These are phyloP conservation scores for Allantophomopsis lycopodina DNA, from an alignment of 2,329 filamentous ascomycete species.

Conservation along the genomic window DNA sequence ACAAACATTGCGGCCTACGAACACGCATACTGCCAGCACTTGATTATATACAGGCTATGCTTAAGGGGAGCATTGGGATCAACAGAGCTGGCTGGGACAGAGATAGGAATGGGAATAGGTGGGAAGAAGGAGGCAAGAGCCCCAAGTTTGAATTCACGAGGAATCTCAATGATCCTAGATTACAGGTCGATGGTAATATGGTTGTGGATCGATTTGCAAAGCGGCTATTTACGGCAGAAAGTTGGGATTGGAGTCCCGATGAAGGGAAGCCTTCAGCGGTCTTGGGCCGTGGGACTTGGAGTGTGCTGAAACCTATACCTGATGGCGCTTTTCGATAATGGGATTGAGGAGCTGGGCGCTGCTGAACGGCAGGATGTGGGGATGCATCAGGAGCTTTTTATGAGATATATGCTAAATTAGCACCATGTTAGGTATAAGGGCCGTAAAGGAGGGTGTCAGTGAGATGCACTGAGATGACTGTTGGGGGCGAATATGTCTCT, in stretches of 20 bases:
- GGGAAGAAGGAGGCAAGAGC: conserved; percentile 16
- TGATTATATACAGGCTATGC: conserved; percentile 46
- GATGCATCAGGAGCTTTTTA: too few species aligned
- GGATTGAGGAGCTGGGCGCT: too few species aligned
- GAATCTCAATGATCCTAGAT: conserved; percentile 32
- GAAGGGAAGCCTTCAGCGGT: too few species aligned
- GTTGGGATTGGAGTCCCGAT: conserved; percentile 37
- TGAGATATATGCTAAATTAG: too few species aligned
- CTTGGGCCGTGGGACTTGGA: too few species aligned
- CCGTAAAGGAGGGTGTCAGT: too few species aligned
- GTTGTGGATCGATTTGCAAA: conserved; percentile 36
- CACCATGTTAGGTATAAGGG: too few species aligned
- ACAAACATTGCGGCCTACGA: conserved; percentile 59
- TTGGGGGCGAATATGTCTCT: too few species aligned
- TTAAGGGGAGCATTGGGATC: conserved; percentile 31
- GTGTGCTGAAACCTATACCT: too few species aligned
- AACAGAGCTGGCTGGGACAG: conserved; percentile 31
- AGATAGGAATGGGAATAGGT: conserved; percentile 24
- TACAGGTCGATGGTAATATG: conserved; percentile 33
- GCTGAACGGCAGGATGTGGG: too few species aligned
- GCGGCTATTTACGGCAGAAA: conserved; percentile 37
- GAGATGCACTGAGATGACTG: too few species aligned
- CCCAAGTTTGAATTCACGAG: conserved; percentile 27
- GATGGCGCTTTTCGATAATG: too few species aligned
- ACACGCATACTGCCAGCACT: conserved; percentile 51